These are phyloP conservation scores for Leccinum obscurum DNA, from an alignment of 768 basidiomycete genomes.

Conservation along the genomic window DNA sequence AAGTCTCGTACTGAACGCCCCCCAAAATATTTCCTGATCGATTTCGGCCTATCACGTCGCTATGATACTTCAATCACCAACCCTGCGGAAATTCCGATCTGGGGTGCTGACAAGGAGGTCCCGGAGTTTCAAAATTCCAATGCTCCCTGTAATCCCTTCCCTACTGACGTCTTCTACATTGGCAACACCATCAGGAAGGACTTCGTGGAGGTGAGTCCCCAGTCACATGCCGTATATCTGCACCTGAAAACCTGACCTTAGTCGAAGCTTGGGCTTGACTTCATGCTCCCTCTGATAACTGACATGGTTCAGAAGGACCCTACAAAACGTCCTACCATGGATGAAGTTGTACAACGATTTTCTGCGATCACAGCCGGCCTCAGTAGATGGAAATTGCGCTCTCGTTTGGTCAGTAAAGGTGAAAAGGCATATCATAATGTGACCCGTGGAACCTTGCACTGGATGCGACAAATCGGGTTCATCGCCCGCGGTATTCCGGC, in stretches of 20 bases:
- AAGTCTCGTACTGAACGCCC: not conserved
- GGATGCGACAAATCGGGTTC: slow-evolving; percentile 25
- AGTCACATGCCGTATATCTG: not conserved
- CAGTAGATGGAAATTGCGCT: slow-evolving; percentile 29
- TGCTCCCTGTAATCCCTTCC: not conserved
- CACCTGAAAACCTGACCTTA: not conserved
- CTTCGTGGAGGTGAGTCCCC: not conserved
- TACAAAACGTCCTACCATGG: slow-evolving; percentile 37
- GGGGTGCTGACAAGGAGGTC: not conserved
- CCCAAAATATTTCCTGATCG: not conserved
- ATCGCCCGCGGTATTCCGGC: slow-evolving; percentile 19
- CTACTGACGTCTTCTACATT: not conserved
- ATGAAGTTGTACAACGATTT: slow-evolving; percentile 25
- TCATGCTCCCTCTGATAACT: slow-evolving; percentile 34
- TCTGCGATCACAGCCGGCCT: slow-evolving; percentile 8
- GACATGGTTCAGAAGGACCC: slow-evolving; percentile 43
- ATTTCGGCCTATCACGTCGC: not conserved
- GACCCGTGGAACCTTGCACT: slow-evolving; percentile 16
- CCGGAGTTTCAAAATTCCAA: not conserved
- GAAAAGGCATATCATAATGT: slow-evolving; percentile 4
- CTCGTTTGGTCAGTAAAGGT: slow-evolving; percentile 17
- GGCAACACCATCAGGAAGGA: not conserved
- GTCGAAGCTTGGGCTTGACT: slow-evolving; percentile 22
- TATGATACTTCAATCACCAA: not conserved
- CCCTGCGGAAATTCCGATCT: not conserved